Evolutionary conservation across 495 filamentous ascomycete genomes (phyloP).

Genomic region (Penicillium samsonianum): DNA sequence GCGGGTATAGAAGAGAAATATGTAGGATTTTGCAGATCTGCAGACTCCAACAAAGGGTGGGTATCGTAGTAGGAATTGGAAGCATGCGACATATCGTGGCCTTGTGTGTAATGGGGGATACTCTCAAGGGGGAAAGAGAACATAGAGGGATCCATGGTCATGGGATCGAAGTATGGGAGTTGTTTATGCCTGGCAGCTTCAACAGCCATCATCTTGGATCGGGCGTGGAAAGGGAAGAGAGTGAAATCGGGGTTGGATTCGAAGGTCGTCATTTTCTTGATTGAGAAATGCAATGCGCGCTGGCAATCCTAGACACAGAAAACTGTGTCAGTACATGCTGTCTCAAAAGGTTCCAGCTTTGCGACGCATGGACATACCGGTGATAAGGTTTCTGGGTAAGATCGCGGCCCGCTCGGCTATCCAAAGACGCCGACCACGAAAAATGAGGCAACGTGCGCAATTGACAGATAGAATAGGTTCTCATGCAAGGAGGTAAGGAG

Average conservation of each 20-base stretch:
- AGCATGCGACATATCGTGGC: conserved; percentile 26
- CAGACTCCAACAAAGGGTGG: conserved; percentile 29
- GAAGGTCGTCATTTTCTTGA: conserved; percentile 14
- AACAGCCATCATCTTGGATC: conserved; percentile 42
- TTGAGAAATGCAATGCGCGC: neutral
- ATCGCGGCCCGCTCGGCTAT: conserved; percentile 28
- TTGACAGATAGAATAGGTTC: conserved; percentile 8
- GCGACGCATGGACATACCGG: conserved; percentile 19
- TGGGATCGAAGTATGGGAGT: conserved; percentile 36
- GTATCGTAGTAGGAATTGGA: conserved; percentile 36
- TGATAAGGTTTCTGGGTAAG: conserved; percentile 25
- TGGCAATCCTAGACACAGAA: neutral
- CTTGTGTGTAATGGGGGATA: conserved; percentile 30
- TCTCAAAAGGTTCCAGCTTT: neutral
- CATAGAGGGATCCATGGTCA: conserved; percentile 43
- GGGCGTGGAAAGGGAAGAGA: conserved; percentile 22
- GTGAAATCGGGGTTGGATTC: conserved; percentile 29
- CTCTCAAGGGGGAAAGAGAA: conserved; percentile 35
- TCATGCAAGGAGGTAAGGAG: conserved; percentile 26
- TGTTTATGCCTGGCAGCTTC: conserved; percentile 41
- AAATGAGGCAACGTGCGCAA: conserved; percentile 24
- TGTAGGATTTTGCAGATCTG: conserved; percentile 33
- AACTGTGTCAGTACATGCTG: conserved; percentile 3
- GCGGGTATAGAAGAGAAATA: conserved; percentile 40
- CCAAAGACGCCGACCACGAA: conserved; percentile 26